These are phyloP conservation scores for Clarireedia paspali DNA, from an alignment of 2,329 filamentous ascomycete species.

Conservation along the genomic window DNA sequence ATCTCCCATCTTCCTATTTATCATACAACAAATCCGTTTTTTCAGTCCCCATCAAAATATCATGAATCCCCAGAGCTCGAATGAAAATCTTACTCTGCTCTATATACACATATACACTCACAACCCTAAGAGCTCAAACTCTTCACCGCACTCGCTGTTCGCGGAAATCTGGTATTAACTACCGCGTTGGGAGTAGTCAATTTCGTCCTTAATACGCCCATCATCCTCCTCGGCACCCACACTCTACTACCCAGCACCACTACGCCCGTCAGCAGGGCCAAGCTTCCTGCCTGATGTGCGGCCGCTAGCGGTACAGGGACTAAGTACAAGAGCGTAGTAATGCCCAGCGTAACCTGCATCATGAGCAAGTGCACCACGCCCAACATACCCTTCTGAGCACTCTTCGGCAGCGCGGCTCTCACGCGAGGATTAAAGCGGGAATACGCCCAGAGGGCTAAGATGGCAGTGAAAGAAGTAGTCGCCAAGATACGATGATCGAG, in stretches of 20 bases:
- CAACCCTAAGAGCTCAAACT: background rate
- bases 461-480: slow-evolving; percentile 75
- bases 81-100: too few species aligned
- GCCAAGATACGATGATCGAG: slow-evolving; percentile 92
- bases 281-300: slow-evolving; percentile 82
- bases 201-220: slow-evolving; percentile 46
- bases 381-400: slow-evolving; percentile 60
- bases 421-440: slow-evolving; percentile 56
- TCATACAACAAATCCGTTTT: background rate
- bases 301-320: slow-evolving; percentile 84
- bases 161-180: too few species aligned
- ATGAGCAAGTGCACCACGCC: slow-evolving; percentile 78
- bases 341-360: slow-evolving; percentile 78
- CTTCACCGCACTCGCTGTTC: background rate
- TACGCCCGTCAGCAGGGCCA: slow-evolving; percentile 77
- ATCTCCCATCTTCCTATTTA: background rate
- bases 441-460: slow-evolving; percentile 76
- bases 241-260: slow-evolving; percentile 72
- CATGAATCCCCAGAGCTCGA: background rate
- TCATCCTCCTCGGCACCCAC: slow-evolving; percentile 60
- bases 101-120: background rate
- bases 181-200: background rate
- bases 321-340: slow-evolving; percentile 86
- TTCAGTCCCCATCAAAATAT: background rate
- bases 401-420: slow-evolving; percentile 49